Conservation (phyloP, 192 early-diverging fungal species). For the Chytriomyces sp. region DNA sequence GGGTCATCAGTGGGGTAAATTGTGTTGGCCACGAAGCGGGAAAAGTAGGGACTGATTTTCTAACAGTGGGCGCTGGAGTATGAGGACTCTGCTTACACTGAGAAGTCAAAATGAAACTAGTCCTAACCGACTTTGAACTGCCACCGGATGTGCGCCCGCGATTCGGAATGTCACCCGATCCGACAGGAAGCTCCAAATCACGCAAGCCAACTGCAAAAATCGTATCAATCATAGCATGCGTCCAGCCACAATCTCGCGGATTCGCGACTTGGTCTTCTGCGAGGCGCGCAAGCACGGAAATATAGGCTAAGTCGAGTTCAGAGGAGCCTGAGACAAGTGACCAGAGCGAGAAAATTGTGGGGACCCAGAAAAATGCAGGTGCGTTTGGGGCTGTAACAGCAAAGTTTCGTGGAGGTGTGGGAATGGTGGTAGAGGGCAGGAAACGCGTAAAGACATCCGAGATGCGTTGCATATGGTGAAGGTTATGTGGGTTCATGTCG, state of each 20-base stretch:
- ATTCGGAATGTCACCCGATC: constrained; percentile 31
- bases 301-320: constrained; percentile 19
- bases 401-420: constrained; percentile 4
- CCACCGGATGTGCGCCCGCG: not conserved
- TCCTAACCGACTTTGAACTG: not conserved
- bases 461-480: constrained; percentile 57
- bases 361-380: constrained; percentile 68
- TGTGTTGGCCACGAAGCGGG: constrained; percentile 79
- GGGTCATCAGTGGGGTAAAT: constrained; percentile 51
- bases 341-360: constrained; percentile 85
- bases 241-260: constrained; percentile 55
- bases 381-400: constrained; percentile 39
- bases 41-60: constrained; percentile 47
- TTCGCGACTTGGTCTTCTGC: constrained; percentile 44
- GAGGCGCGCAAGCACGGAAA: constrained; percentile 68
- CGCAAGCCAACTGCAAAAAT: constrained; percentile 60
- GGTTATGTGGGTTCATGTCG: constrained; percentile 68
- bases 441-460: constrained; percentile 69
- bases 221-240: constrained; percentile 56
- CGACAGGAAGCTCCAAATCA: constrained; percentile 45
- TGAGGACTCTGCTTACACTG: no score
- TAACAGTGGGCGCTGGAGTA: no score
- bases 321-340: constrained; percentile 62
- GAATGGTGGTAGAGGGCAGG: constrained; percentile 56
- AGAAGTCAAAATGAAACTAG: no score